Percentiles rank a stretch among this genome's conserved stretches.
Conservation (phyloP, 1,284 basidiomycete species). For the Trametes pubescens region DNA sequence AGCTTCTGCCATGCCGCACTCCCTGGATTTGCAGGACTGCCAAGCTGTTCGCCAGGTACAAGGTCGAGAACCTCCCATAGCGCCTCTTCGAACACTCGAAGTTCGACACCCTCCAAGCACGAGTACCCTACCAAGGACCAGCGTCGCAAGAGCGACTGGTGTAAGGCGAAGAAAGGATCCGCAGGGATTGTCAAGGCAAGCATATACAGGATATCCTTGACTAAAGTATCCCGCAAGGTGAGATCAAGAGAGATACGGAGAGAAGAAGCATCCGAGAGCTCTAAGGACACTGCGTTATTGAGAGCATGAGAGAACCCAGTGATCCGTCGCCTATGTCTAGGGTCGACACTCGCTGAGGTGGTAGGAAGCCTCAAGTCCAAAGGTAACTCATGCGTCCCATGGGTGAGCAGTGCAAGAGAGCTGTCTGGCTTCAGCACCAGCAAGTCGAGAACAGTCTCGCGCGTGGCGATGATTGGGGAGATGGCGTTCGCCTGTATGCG, state of each 20-base stretch:
- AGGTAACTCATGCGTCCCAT: constrained; percentile 62
- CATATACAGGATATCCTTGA: constrained; percentile 65
- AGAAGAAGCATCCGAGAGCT: constrained; percentile 32
- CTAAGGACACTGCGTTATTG: constrained; percentile 39
- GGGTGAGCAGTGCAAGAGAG: constrained; percentile 62
- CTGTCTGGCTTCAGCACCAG: constrained; percentile 66
- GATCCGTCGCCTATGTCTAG: constrained; percentile 42
- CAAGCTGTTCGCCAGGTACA: constrained; percentile 13
- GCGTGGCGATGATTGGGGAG: constrained; percentile 67
- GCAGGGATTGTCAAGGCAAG: constrained; percentile 67
- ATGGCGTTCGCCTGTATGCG: constrained; percentile 60
- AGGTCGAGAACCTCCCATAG: constrained; percentile 62
- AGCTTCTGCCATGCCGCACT: constrained; percentile 45
- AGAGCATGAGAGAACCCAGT: constrained; percentile 37
- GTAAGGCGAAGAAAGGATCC: constrained; percentile 63
- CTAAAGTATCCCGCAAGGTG: constrained; percentile 49
- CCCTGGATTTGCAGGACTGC: constrained; percentile 2
- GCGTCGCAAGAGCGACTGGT: constrained; percentile 60
- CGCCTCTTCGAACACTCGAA: constrained; percentile 60
- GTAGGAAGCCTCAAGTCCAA: constrained; percentile 35
- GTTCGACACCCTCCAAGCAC: constrained; percentile 57
- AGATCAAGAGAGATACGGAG: constrained; percentile 39
- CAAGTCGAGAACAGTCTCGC: constrained; percentile 71
- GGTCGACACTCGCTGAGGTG: constrained; percentile 47
- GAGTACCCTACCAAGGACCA: constrained; percentile 59